phyloP scores from a whole-genome alignment of 1,284 basidiomycete genomes.

The Chalciporus sp. region DNA sequence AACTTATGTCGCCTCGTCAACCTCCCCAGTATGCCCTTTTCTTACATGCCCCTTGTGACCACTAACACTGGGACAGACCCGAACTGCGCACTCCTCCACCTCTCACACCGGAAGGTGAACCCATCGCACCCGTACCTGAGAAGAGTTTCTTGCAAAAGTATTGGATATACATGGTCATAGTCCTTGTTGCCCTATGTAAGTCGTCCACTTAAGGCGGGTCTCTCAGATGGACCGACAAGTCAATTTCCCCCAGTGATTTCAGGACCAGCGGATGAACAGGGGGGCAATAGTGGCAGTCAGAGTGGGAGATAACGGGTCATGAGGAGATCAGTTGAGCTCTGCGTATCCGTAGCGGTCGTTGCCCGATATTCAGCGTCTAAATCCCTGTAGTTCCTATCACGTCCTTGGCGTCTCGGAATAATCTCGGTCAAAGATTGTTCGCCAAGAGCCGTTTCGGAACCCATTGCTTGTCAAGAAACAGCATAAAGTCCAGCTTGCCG shows the following conservation, averaged over 20 bases:
- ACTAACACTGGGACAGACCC: constrained; percentile 47
- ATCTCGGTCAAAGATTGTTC: constrained; percentile 16
- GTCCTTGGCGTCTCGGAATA: constrained; percentile 11
- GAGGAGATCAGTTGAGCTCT: neutral
- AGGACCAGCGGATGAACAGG: constrained; percentile 31
- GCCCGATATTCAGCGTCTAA: neutral
- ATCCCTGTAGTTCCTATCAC: constrained; percentile 8
- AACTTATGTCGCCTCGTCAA: constrained; percentile 45
- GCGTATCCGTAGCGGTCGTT: neutral
- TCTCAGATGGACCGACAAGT: neutral
- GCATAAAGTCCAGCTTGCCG: too few relatives aligned
- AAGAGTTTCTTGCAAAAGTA: constrained; percentile 87
- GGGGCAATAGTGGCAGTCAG: constrained; percentile 23
- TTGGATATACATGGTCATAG: constrained; percentile 78
- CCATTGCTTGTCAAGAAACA: too few relatives aligned
- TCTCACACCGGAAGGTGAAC: constrained; percentile 65
- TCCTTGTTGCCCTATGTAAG: constrained; percentile 63
- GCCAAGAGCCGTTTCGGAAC: neutral
- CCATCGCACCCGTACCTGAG: constrained; percentile 61
- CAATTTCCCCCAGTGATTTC: constrained; percentile 28
- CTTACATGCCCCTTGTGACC: neutral
- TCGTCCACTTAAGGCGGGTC: constrained; percentile 15
- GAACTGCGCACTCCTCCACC: constrained; percentile 66
- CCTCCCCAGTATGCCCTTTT: constrained; percentile 58
- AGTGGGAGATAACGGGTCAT: constrained; percentile 27